These are phyloP conservation scores for Mercurialis annua DNA, from an alignment of 345 rosid species.

Conservation along the genomic window DNA sequence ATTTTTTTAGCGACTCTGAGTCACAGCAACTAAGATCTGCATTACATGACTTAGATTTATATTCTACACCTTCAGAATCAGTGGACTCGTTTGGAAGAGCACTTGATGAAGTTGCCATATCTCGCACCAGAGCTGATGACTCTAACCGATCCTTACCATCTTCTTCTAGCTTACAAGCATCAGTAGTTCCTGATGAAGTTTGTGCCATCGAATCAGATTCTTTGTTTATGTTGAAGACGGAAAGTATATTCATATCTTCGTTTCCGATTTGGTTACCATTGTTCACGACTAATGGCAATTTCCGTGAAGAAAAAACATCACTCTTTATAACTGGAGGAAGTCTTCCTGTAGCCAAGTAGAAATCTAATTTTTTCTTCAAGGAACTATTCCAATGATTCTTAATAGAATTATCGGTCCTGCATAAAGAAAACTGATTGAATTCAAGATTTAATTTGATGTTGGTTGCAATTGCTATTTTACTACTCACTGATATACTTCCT, in stretches of 20 bases:
- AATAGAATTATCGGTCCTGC: constrained; percentile 92
- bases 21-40: constrained; percentile 31
- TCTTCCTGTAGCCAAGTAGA: constrained; percentile 62
- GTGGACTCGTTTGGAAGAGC: constrained; percentile 39
- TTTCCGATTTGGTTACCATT: constrained; percentile 41
- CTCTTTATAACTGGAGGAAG: constrained; percentile 60
- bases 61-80: constrained; percentile 50
- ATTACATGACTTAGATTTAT: constrained; percentile 29
- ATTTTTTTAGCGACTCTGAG: constrained; percentile 37
- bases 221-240: constrained; percentile 35
- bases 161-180: constrained; percentile 42
- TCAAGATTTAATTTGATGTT: not conserved
- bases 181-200: constrained; percentile 46
- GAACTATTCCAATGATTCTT: constrained; percentile 99
- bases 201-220: constrained; percentile 51
- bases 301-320: constrained; percentile 43
- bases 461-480: no score
- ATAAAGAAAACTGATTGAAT: constrained; percentile 15
- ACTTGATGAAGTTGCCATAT: constrained; percentile 44
- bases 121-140: constrained; percentile 36
- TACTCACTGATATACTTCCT: not conserved
- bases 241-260: constrained; percentile 28
- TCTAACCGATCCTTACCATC: constrained; percentile 45
- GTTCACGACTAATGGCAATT: constrained; percentile 58
- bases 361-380: constrained; percentile 83